phyloP scores from a whole-genome alignment of 257 asterid genomes.

The Mitragyna speciosa region DNA sequence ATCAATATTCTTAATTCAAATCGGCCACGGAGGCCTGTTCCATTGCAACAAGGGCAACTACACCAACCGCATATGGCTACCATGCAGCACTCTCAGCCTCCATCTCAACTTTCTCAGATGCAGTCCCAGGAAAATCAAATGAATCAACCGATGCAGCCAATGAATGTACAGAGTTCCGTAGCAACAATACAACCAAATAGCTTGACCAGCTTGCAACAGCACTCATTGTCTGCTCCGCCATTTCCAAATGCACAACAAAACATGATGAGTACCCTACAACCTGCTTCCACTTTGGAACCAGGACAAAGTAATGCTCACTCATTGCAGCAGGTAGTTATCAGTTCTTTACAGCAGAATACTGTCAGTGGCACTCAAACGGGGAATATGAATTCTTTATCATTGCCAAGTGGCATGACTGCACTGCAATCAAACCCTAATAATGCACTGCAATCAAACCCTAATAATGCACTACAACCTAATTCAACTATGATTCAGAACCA shows the following conservation, averaged over 20 bases:
- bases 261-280: constrained; percentile 60
- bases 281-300: constrained; percentile 60
- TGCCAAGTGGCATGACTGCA: constrained; percentile 57
- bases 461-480: constrained; percentile 59
- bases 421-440: constrained; percentile 66
- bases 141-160: constrained; percentile 69
- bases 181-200: constrained; percentile 53
- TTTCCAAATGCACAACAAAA: constrained; percentile 68
- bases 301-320: constrained; percentile 72
- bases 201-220: constrained; percentile 68
- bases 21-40: constrained; percentile 74
- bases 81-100: constrained; percentile 75
- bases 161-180: constrained; percentile 56
- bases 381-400: constrained; percentile 56
- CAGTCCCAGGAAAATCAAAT: constrained; percentile 40
- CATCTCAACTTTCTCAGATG: constrained; percentile 54
- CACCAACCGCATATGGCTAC: constrained; percentile 62
- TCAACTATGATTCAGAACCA: constrained; percentile 68
- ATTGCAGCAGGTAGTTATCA: constrained; percentile 71
- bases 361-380: constrained; percentile 70
- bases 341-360: constrained; percentile 76
- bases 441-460: constrained; percentile 65
- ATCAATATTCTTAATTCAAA: constrained; percentile 60
- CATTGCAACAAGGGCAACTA: constrained; percentile 54
- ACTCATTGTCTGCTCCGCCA: constrained; percentile 44